Base-by-base conservation (phyloP, 768 basidiomycete genomes). In the Trametes meyenii region DNA sequence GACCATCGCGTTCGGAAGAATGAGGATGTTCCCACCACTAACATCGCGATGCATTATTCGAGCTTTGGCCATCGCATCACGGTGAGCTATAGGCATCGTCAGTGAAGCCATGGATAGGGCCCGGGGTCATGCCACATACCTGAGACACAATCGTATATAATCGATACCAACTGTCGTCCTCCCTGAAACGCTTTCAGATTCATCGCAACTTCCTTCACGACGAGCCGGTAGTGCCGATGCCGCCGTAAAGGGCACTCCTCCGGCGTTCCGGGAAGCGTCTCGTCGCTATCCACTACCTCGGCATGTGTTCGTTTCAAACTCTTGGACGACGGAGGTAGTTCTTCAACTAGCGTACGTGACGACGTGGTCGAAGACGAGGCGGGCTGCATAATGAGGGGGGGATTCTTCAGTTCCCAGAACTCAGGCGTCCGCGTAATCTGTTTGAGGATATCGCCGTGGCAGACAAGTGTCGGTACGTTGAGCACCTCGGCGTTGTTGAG, bases 1-100 rank as follows among this genome's bases (percentile, higher is more conserved):
- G 23, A n/a, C 1, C 3, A 14, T 4, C 11, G 46, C 5, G 16
- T 14, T 33, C 13, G 61, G 61, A 11, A 51, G 48, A 17, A 57
- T 62, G 21, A 62, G 40, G 42, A 62, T 46, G 35, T 62, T 62
- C 0, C 55, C 61, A 0, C 26, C 50, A 43, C 55, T 62, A 21
- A 62, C 33, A n/a, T 62, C 61, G 16, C 61, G 49, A 39, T 56
- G 61, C 19, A 62, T 43, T 16, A 44, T 55, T 0, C 33, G 13
- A 0, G 40, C 45, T 11, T 62, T 45, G 21, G 6, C 17, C n/a
- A n/a, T n/a, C 2, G 53, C 60, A 7, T 38, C 44, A 10, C 35
- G 29, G 21, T 58, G 39, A 5, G 50, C 49, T 62, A 36, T 1
- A 24, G 17, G 19, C 24, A 26, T 5, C n/a, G 6, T n/a, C 6